phyloP scores from a whole-genome alignment of 805 yeast genomes.

The Candida pseudoglaebosa region DNA sequence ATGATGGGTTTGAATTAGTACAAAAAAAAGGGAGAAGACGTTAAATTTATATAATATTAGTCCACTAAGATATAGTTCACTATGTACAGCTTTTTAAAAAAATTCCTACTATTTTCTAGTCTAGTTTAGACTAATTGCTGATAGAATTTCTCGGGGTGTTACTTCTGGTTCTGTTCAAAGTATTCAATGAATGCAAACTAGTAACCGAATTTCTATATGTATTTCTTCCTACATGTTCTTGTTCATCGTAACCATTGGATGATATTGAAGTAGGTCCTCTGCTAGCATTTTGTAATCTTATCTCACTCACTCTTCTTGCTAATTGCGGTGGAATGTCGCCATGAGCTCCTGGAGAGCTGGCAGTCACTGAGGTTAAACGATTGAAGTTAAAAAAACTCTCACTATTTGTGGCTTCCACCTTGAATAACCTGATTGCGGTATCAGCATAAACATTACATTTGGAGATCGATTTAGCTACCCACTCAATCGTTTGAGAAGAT shows the following conservation, averaged over 20 bases:
- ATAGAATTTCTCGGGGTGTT: slow-evolving; percentile 34
- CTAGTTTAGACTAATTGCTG: slow-evolving; percentile 11
- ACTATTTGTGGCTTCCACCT: slow-evolving; percentile 23
- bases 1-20: slow-evolving; percentile 91
- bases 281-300: slow-evolving; percentile 26
- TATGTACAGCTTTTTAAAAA: too few relatives aligned
- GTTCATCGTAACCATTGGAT: slow-evolving; percentile 24
- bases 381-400: slow-evolving; percentile 20
- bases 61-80: background rate
- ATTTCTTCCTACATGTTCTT: slow-evolving; percentile 14
- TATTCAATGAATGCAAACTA: slow-evolving; percentile 38
- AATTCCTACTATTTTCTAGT: background rate
- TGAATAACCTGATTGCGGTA: slow-evolving; percentile 49
- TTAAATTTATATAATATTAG: slow-evolving; percentile 2
- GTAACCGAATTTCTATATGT: slow-evolving; percentile 26
- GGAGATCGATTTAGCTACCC: slow-evolving; percentile 26
- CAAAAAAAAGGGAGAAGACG: slow-evolving; percentile 56
- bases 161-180: slow-evolving; percentile 33
- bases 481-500: slow-evolving; percentile 12
- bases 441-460: slow-evolving; percentile 50
- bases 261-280: slow-evolving; percentile 21
- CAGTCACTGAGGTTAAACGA: slow-evolving; percentile 9
- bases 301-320: slow-evolving; percentile 45
- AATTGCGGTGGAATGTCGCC: slow-evolving; percentile 48
- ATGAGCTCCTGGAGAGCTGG: slow-evolving; percentile 36